These are phyloP conservation scores for Lachancea cidri DNA, from an alignment of 805 yeast genomes.

Conservation along the genomic window DNA sequence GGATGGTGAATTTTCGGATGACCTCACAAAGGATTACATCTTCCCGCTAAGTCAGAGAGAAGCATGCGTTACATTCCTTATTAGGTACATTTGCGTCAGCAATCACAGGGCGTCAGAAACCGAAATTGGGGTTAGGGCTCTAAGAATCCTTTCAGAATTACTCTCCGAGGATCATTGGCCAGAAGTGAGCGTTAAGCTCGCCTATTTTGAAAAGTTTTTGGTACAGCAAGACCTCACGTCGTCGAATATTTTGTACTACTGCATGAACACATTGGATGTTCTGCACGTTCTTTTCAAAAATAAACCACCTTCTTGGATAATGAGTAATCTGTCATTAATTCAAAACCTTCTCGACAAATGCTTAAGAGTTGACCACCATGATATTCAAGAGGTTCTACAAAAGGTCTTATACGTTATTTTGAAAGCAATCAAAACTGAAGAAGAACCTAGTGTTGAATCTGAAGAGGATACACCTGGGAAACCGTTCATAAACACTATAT, in stretches of 20 bases:
- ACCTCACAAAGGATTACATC: constrained; percentile 13
- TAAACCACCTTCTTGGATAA: constrained; percentile 73
- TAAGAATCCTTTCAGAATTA: constrained; percentile 69
- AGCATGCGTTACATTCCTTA: constrained; percentile 82
- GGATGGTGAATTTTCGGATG: constrained; percentile 25
- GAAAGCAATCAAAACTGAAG: constrained; percentile 52
- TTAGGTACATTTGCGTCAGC: constrained; percentile 81
- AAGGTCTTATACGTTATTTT: constrained; percentile 67
- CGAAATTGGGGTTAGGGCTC: constrained; percentile 74
- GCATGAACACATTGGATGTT: constrained; percentile 88
- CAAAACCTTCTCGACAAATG: constrained; percentile 76
- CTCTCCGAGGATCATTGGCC: constrained; percentile 76
- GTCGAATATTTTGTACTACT: constrained; percentile 65
- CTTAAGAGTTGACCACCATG: constrained; percentile 75
- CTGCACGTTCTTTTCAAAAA: constrained; percentile 76
- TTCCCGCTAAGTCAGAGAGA: constrained; percentile 74
- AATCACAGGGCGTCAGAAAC: constrained; percentile 81
- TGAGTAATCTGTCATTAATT: constrained; percentile 60
- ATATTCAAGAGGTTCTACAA: constrained; percentile 78
- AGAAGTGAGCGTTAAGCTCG: constrained; percentile 79
- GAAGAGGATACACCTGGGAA: constrained; percentile 59
- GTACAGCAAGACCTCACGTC: constrained; percentile 71
- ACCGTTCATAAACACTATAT: constrained; percentile 54
- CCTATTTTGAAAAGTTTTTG: constrained; percentile 83
- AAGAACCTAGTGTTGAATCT: constrained; percentile 41